Base-by-base conservation (phyloP, 2,329 filamentous ascomycete genomes). In the Gaeumannomyces sp. region DNA sequence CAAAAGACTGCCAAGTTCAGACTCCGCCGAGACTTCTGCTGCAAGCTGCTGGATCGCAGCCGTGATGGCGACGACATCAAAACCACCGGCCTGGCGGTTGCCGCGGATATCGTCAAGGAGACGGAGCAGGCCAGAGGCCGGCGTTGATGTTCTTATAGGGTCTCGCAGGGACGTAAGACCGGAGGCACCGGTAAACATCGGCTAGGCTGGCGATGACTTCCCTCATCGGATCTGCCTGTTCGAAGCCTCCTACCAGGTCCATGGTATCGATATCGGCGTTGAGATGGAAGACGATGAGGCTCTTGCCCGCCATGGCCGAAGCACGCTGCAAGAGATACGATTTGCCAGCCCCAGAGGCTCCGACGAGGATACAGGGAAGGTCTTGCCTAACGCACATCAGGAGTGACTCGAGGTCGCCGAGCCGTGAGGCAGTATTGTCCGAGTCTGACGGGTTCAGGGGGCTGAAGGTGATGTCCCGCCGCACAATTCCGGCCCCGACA, bases 251-350 rank as follows among this genome's bases (percentile, higher is more conserved):
- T 65, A 99, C 92, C 65, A 99, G 85, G 76, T 99, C 95, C 88
- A 97, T 97, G 0, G 94, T 93, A 75, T 99, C 95, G 59, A 97
- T 91, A 71, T 99, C 96, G 8, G 93, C 89, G 73, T 97, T 99
- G 77, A 99, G 87, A 0, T 93, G 88, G 71, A 98, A 91, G 22
- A 92, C 90, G 38, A 93, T 85, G 4, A 98, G 79, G 1, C 87
- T 82, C 64, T 89, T 89, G 29, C 95, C 95, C 58, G 86, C 86
- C 29, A 90, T 78, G 16, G 90, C 88, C n/a, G 95, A 93, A 33
- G 97, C 82, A 68, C 94, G 89, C 66, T 89, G 84, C 19, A 99
- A 79, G 6, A 97, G 81, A 6, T 86, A 85, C 1, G 92, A 94
- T 76, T 99, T 99, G 33, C 95, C 95, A 68, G 87, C 89, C 0